phyloP scores from a whole-genome alignment of 2,329 filamentous ascomycete genomes.

The Pseudopithomyces maydicus region DNA sequence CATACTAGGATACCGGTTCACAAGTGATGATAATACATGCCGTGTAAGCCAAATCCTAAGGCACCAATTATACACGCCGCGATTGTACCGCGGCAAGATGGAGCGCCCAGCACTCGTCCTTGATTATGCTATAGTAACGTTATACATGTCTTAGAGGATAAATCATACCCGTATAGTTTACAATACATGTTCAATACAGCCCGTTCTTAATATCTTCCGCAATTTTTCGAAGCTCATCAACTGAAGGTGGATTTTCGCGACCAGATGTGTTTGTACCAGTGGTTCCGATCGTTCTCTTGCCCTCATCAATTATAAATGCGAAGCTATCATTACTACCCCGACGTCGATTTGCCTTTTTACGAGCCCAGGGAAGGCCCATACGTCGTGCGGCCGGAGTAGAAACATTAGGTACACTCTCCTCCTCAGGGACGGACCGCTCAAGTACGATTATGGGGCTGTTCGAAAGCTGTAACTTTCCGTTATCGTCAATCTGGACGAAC shows the following conservation, averaged over 20 bases:
- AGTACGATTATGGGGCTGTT: conserved; percentile 14
- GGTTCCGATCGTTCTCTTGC: conserved; percentile 14
- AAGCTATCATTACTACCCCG: conserved; percentile 22
- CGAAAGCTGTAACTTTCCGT: conserved; percentile 12
- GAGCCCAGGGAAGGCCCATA: conserved; percentile 8
- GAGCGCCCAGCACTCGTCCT: conserved; percentile 1
- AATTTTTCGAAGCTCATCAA: conserved; percentile 30
- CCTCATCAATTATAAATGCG: conserved; percentile 18
- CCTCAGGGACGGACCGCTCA: conserved; percentile 4
- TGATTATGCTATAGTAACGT: not conserved
- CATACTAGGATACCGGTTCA: no score
- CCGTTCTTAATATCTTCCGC: conserved; percentile 27
- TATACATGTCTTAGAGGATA: not conserved
- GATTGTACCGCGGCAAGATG: no score
- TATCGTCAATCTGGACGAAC: conserved; percentile 16
- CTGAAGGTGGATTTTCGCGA: conserved; percentile 17
- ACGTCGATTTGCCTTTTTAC: conserved; percentile 10
- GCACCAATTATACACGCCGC: not conserved
- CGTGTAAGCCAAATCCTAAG: not conserved
- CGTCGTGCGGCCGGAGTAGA: conserved; percentile 2
- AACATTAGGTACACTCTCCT: not conserved
- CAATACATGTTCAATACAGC: conserved; percentile 13
- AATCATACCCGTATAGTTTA: no score
- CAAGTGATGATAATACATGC: no score
- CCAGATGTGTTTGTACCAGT: conserved; percentile 12